Conservation (phyloP, 2,329 filamentous ascomycete genomes). For the Emericellopsis cladophorae region DNA sequence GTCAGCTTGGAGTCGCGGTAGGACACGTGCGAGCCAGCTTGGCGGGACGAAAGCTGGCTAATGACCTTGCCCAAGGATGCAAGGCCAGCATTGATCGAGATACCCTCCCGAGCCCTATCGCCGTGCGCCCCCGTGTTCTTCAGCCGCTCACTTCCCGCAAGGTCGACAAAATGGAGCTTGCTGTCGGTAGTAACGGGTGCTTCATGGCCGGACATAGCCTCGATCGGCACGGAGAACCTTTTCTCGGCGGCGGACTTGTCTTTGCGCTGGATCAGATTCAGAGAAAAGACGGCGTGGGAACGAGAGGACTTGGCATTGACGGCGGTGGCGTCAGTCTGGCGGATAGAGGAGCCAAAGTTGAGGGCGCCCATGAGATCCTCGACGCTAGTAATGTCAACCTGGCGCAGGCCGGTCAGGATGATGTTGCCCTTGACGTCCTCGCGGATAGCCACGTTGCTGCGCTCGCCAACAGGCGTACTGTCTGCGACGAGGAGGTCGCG, state of each 20-base stretch:
- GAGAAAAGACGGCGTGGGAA: constrained; percentile 91
- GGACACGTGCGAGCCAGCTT: constrained; percentile 80
- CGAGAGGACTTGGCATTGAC: constrained; percentile 97
- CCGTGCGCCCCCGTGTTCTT: constrained; percentile 96
- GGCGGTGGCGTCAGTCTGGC: constrained; percentile 92
- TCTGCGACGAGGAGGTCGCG: constrained; percentile 82
- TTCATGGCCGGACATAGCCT: constrained; percentile 56
- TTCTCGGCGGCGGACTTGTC: constrained; percentile 58
- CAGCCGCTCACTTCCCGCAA: constrained; percentile 89
- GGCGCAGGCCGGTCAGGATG: constrained; percentile 76
- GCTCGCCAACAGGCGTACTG: constrained; percentile 49
- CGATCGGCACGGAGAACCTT: constrained; percentile 74
- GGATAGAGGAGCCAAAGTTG: constrained; percentile 85
- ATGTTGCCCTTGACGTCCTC: constrained; percentile 94
- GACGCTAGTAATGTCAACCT: constrained; percentile 79
- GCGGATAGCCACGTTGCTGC: constrained; percentile 74
- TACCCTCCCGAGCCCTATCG: constrained; percentile 88
- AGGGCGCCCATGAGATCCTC: constrained; percentile 84
- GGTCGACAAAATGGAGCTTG: constrained; percentile 96
- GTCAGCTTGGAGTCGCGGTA: constrained; percentile 98
- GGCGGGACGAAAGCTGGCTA: constrained; percentile 86
- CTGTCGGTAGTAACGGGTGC: constrained; percentile 80
- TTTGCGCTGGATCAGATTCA: constrained; percentile 85
- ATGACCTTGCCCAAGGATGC: constrained; percentile 96
- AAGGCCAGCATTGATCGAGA: constrained; percentile 93